Base-by-base conservation (phyloP, 1,139 yeast species). In the Taiozyma sp. region DNA sequence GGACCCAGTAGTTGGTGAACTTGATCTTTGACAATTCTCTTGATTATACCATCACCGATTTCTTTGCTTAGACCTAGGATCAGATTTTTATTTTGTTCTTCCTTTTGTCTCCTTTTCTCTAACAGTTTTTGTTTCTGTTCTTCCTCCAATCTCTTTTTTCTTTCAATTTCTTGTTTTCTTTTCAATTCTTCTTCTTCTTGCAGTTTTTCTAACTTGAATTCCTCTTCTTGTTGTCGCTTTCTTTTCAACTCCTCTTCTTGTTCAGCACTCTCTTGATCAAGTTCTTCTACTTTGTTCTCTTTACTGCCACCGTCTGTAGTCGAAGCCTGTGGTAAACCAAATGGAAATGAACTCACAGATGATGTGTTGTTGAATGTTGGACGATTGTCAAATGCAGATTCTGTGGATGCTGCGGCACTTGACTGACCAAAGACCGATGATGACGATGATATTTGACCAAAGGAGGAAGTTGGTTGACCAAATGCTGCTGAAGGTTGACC, bases 41-140 rank as follows among this genome's bases (percentile, higher is more conserved):
- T 51, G 29, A 21, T 53, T 41, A 59, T 62, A 61, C 35, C 57
- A 46, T 28, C 61, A 56, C 51, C 55, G 44, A 52, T 65, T 64
- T 26, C 51, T 50, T 37, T 65, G 54, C 54, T 58, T 51, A 56
- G 50, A 53, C 32, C 43, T 11, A 52, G 45, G 24, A 52, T 44
- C 16, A 56, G 44, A 35, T 56, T 58, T 13, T 40, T 45, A 16
- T 50, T 49, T 35, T 48, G 54, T 40, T 52, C 54, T 32, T 47
- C 53, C 37, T 59, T 59, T 22, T 45, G 47, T 30, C 55, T 56
- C 40, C 54, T 57, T 34, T 47, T 49, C 46, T 44, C 51, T 5
- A 54, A 37, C 52, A 54, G 43, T 42, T 54, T 45, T 19, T 42
- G 46, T 42, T 52, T 55, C 14, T 37, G 41, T 45, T 50, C 40